phyloP scores from a whole-genome alignment of 2,329 filamentous ascomycete genomes.

The Incumbomyces lentus region DNA sequence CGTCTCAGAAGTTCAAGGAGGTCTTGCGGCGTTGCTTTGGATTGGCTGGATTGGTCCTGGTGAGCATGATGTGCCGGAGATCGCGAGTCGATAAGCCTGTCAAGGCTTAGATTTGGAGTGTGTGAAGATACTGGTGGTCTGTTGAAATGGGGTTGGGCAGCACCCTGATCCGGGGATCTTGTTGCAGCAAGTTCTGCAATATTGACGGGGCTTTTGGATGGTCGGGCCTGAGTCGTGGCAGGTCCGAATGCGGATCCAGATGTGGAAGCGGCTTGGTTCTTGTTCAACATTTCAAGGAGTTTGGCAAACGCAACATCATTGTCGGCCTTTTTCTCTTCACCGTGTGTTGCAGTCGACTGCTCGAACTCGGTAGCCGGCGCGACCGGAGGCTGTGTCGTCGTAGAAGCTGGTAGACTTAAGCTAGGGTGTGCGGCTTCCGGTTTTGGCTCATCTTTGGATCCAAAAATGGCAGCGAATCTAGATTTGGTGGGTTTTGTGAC shows the following conservation, averaged over 20 bases:
- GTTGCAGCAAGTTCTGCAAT: background rate
- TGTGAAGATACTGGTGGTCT: background rate
- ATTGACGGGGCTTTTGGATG: constrained; percentile 1
- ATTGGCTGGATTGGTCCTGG: constrained; percentile 13
- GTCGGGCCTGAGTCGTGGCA: background rate
- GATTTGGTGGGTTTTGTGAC: constrained; percentile 61
- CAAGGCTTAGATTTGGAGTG: constrained; percentile 4
- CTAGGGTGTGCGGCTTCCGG: constrained; percentile 19
- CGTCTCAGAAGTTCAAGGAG: constrained; percentile 19
- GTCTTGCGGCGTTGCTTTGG: constrained; percentile 17
- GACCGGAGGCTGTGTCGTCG: constrained; percentile 31
- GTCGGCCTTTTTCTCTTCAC: constrained; percentile 53
- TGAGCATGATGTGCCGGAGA: constrained; percentile 11
- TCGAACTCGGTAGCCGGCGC: constrained; percentile 12
- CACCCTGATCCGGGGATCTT: background rate
- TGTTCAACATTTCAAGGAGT: constrained; percentile 70
- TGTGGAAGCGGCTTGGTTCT: constrained; percentile 37
- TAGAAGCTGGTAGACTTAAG: background rate
- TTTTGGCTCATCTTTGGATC: constrained; percentile 30
- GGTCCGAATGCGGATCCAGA: constrained; percentile 19
- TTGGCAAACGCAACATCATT: constrained; percentile 63
- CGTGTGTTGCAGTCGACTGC: constrained; percentile 24
- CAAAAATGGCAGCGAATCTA: constrained; percentile 75
- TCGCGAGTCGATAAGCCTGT: constrained; percentile 11
- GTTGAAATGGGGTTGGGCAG: background rate